Evolutionary conservation across 2,329 filamentous ascomycete species (phyloP), one percentile per base, ranked within the genome.

Genomic region (Colletotrichum plurivorum): DNA sequence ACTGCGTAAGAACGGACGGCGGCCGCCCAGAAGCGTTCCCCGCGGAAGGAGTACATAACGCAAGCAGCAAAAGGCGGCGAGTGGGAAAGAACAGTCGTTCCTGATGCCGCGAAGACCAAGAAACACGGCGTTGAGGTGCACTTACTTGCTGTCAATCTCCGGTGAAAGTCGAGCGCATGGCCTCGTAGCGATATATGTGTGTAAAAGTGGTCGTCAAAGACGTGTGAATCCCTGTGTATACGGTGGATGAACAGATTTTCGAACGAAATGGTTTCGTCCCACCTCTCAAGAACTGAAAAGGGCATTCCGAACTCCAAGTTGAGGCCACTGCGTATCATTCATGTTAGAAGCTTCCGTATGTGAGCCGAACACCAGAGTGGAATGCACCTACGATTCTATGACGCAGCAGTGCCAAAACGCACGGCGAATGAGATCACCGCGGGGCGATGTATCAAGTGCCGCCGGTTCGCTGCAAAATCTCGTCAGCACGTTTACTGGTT

Each of bases 291-390:
- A 8, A 87, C 87, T 4, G 86, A 89, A 43, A 84, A 78, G 5
- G 88, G 87, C 9, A 90, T 75, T 60, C 88, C 88, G 10, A 91
- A 81, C 70, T 91, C 89, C 63, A 89, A 80, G 67, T 89, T 84
- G 57, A 90, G 80, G 64, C 82, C 83, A 12, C 87, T 89, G 67
- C 72, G 70, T 16, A 12, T 25, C 46, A 49, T 16, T 12, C 46
- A 18, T 18, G 46, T 20, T 18, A 49, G 8, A 10, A 36, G 9
- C 9, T 49, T 39, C 43, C 22, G n/a, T 4, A 13, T 20, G 12
- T 25, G n/a, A 8, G 45, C 20, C 45, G n/a, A 58, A 18, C 20
- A 39, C n/a, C 10, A 39, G 46, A 41, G 18, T 53, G 55, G 18
- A 39, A 56, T 60, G 45, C 16, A 68, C 80, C 64, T 79, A 87